These are phyloP conservation scores for Rhizopus microsporus DNA, from an alignment of 371 early-diverging fungal genomes.

Conservation along the genomic window DNA sequence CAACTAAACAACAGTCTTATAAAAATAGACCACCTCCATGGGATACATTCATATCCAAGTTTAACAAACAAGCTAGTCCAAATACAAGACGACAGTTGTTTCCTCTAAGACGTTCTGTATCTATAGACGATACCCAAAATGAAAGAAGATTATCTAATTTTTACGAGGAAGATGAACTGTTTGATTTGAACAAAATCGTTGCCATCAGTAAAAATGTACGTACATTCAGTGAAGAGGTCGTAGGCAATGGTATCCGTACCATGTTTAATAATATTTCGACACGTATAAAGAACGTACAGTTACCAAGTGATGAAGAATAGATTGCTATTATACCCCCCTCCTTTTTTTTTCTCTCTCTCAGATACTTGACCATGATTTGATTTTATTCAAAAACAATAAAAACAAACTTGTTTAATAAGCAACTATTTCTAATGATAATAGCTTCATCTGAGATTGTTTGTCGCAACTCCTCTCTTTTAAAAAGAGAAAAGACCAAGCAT, in stretches of 20 bases:
- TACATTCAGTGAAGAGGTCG: constrained; percentile 32
- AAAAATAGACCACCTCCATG: constrained; percentile 1
- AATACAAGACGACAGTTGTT: not conserved
- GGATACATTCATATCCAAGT: constrained; percentile 6
- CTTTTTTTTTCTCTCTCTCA: too few species aligned
- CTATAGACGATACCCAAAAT: not conserved
- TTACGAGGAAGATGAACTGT: constrained; percentile 28
- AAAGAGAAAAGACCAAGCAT: too few species aligned
- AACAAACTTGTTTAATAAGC: too few species aligned
- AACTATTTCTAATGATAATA: too few species aligned
- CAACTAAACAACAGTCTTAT: not conserved
- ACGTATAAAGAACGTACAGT: constrained; percentile 23
- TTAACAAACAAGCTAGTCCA: constrained; percentile 5
- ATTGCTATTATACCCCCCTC: too few species aligned
- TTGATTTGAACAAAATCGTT: constrained; percentile 41
- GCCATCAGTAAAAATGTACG: constrained; percentile 41
- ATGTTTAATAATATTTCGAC: constrained; percentile 39
- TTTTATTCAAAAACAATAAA: too few species aligned
- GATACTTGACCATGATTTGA: too few species aligned
- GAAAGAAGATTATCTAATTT: constrained; percentile 3
- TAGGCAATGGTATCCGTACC: constrained; percentile 34
- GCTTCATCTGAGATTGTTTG: too few species aligned
- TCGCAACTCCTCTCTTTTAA: too few species aligned
- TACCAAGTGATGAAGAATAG: not conserved
- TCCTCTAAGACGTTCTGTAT: constrained; percentile 26